A percentile compares a stretch with the other conserved stretches of the same genome.
Evolutionary conservation across 2,329 filamentous ascomycete species (phyloP).

Genomic region (Paracorniculantispora psalliotae): DNA sequence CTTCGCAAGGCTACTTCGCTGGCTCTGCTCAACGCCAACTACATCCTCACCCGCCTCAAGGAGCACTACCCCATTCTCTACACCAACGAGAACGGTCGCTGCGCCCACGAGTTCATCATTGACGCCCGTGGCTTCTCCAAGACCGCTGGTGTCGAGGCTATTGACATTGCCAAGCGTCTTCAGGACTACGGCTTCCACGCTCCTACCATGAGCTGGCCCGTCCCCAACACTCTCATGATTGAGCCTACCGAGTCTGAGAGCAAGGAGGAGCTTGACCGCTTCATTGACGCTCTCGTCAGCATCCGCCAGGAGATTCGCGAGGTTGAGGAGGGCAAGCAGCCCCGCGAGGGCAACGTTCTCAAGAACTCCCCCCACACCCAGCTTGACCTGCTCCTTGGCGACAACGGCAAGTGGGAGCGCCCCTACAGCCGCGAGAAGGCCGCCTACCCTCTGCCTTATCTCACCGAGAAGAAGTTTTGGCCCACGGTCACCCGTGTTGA

Average conservation of each 20-base stretch:
- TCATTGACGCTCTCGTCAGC: conserved; percentile 81
- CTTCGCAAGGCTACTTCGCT: conserved; percentile 87
- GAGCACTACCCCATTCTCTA: conserved; percentile 89
- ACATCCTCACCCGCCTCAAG: conserved; percentile 82
- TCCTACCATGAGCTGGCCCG: conserved; percentile 95
- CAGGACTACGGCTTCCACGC: conserved; percentile 98
- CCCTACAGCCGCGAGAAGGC: conserved; percentile 76
- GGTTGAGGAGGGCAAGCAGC: conserved; percentile 73
- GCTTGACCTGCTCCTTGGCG: conserved; percentile 66
- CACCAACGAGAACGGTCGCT: conserved; percentile 81
- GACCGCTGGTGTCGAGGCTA: conserved; percentile 77
- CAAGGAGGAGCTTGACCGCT: conserved; percentile 88
- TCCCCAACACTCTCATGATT: conserved; percentile 94
- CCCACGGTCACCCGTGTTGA: conserved; percentile 80
- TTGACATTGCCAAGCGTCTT: conserved; percentile 92
- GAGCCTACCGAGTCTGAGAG: conserved; percentile 93
- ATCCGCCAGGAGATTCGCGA: conserved; percentile 82
- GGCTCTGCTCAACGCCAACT: conserved; percentile 94
- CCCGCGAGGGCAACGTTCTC: conserved; percentile 73
- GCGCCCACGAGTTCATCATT: conserved; percentile 96
- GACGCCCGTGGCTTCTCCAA: conserved; percentile 83
- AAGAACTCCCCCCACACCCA: conserved; percentile 87
- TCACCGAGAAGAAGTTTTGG: conserved; percentile 98
- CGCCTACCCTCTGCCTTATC: conserved; percentile 76
- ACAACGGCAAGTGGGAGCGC: conserved; percentile 66